phyloP scores from a whole-genome alignment of 1,139 yeast genomes.

The Ogataea hybrid region DNA sequence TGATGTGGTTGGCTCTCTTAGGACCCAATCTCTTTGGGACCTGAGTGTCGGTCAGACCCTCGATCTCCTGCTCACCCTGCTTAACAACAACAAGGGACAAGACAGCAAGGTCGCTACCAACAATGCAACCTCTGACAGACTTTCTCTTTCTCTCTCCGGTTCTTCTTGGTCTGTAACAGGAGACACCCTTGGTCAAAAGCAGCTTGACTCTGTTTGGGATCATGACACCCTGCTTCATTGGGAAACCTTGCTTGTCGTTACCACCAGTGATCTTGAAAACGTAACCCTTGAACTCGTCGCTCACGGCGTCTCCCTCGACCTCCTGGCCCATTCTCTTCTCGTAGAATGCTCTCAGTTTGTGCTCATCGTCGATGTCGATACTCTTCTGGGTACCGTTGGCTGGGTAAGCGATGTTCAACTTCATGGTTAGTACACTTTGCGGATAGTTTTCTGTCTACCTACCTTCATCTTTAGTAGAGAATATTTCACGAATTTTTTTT shows the following conservation, averaged over 20 bases:
- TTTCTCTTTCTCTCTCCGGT: conserved; percentile 99
- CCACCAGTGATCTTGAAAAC: conserved; percentile 98
- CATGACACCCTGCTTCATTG: conserved; percentile 99
- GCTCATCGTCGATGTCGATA: conserved; percentile 98
- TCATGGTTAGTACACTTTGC: conserved; percentile 25
- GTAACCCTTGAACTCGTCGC: conserved; percentile 99
- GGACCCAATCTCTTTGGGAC: conserved; percentile 99
- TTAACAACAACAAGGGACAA: conserved; percentile 90
- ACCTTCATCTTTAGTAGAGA: conserved; percentile 10
- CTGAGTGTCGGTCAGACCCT: conserved; percentile 91
- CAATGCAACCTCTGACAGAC: conserved; percentile 99
- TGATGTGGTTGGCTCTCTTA: conserved; percentile 99
- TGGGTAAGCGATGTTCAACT: conserved; percentile 99
- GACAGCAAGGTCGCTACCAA: conserved; percentile 95
- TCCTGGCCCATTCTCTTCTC: conserved; percentile 99
- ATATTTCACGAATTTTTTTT: conserved; percentile 13
- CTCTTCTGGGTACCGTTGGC: conserved; percentile 99
- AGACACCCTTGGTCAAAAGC: conserved; percentile 89
- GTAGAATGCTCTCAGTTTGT: conserved; percentile 97
- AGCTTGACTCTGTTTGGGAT: conserved; percentile 99
- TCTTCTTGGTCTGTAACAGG: conserved; percentile 99
- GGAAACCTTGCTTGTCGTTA: conserved; percentile 99
- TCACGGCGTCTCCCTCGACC: conserved; percentile 97
- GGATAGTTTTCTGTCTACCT: not conserved
- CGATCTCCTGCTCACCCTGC: conserved; percentile 96